phyloP scores from a whole-genome alignment of 805 yeast genomes.

The Spathaspora sp. region DNA sequence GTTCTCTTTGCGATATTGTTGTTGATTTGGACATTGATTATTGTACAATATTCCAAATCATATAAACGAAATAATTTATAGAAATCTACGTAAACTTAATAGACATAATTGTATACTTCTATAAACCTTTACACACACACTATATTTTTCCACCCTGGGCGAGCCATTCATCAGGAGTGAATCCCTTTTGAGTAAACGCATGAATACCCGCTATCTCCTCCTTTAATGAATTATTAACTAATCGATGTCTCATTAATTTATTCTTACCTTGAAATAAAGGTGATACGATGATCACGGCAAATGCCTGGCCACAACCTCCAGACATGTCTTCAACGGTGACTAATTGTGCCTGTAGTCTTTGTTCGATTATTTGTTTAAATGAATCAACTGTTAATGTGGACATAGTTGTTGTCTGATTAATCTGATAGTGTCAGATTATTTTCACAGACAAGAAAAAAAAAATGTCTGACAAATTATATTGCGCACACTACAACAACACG shows the following conservation, averaged over 20 bases:
- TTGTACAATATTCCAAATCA: slow-evolving; percentile 4
- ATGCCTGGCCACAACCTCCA: slow-evolving; percentile 98
- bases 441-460: too few relatives aligned
- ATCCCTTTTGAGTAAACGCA: slow-evolving; percentile 91
- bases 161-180: slow-evolving; percentile 84
- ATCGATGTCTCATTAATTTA: slow-evolving; percentile 78
- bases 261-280: slow-evolving; percentile 74
- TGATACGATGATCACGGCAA: slow-evolving; percentile 83
- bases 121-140: background rate
- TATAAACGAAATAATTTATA: slow-evolving; percentile 7
- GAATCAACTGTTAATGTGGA: slow-evolving; percentile 31
- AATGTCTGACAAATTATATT: background rate
- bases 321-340: slow-evolving; percentile 75
- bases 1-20: slow-evolving; percentile 20
- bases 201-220: slow-evolving; percentile 87
- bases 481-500: too few relatives aligned
- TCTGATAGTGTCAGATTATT: too few relatives aligned
- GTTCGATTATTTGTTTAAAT: slow-evolving; percentile 48
- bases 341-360: slow-evolving; percentile 55
- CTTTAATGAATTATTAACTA: slow-evolving; percentile 75
- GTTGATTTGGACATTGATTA: slow-evolving; percentile 22
- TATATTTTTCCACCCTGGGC: slow-evolving; percentile 31
- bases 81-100: background rate
- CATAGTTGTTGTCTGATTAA: slow-evolving; percentile 13
- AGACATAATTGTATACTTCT: background rate